Conservation (phyloP, 306 rosid species). For the Sechiopsis laciniata region DNA sequence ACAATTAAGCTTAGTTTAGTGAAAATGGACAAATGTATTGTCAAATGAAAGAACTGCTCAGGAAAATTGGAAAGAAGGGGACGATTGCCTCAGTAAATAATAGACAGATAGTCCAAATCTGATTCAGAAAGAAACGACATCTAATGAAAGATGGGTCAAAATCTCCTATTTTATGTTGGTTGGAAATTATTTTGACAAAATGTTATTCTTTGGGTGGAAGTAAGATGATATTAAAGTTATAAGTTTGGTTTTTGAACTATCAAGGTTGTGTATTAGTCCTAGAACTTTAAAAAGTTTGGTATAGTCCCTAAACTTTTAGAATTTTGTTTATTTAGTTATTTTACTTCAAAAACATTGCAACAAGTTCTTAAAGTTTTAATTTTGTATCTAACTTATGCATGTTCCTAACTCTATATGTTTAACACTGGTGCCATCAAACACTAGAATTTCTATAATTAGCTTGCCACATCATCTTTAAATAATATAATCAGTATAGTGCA, state of each 20-base stretch:
- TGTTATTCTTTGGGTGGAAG: neutral
- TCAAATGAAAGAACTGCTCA: neutral
- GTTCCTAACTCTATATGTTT: neutral
- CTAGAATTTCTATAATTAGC: neutral
- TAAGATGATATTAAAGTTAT: neutral
- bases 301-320: neutral
- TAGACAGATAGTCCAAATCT: slow-evolving; percentile 3
- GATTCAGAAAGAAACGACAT: neutral
- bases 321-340: neutral
- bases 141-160: slow-evolving; percentile 4
- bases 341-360: neutral
- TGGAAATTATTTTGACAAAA: neutral
- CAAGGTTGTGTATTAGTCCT: neutral
- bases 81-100: neutral
- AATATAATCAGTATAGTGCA: neutral
- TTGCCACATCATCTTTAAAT: neutral
- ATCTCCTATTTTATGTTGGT: neutral
- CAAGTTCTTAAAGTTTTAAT: neutral
- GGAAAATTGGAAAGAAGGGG: neutral
- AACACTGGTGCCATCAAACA: neutral
- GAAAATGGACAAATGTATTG: neutral
- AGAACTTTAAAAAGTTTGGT: no score
- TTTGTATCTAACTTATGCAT: neutral
- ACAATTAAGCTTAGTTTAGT: neutral
- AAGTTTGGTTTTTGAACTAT: neutral